Evolutionary conservation across 2,329 filamentous ascomycete genomes (phyloP), one percentile per base, ranked within the genome.

Genomic region (Fusarium torulosum): DNA sequence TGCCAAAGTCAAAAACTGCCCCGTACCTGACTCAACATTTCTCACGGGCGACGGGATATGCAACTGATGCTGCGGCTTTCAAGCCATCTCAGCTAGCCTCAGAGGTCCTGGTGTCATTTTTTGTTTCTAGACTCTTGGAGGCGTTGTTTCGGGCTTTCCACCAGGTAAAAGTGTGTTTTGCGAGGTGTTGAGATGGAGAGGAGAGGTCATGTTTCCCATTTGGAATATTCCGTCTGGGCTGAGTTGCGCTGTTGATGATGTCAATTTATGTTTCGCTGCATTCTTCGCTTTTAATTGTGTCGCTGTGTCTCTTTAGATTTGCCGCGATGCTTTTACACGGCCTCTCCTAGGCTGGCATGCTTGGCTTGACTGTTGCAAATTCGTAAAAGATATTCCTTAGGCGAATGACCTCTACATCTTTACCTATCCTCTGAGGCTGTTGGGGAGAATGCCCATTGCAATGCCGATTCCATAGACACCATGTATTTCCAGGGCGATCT

Each of bases 401-500:
- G 78, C 83, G 63, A 83, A 81, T 0, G 82, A 84, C 44, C 75
- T 84, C 4, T 66, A 75, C 9, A 77, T 83, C 41, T 84, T 75
- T 66, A 79, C 78, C 14, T 68, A 77, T 9, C 70, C 84, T 70
- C 81, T 83, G 31, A 77, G 19, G 76, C 3, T 57, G 38, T 23
- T 29, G 38, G 7, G 23, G 33, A 13, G 6, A 21, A 19, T 43
- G 14, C 17, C 6, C 19, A 2, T 9, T 5, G 29, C 15, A 20
- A 17, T 58, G 31, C 51, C 68, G 25, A 68, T 50, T 59, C 25
- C 29, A 14, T 25, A 86, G 82, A 84, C 84, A 38, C 83, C 83
- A 23, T 87, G 85, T 71, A 85, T 79, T 6, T 77, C 80, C 59
- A 76, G 73, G 3, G 85, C 83, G 11, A 58, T 87, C 78, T 3